phyloP scores from a whole-genome alignment of 306 rosid species.

The Dryas drummondii region DNA sequence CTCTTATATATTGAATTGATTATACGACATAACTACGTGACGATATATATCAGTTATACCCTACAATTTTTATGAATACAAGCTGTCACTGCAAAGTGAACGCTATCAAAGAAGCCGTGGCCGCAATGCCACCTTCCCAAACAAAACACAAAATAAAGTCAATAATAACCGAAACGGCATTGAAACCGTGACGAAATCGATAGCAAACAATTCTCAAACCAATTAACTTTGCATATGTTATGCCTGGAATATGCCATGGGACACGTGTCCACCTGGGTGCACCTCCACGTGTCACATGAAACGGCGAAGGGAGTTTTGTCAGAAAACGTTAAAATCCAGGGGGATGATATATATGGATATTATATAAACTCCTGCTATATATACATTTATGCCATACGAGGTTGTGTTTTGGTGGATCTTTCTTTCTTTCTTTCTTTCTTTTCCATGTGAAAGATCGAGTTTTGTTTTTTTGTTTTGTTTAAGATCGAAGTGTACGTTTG shows the following conservation, averaged over 20 bases:
- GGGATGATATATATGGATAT: background rate
- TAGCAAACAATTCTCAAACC: background rate
- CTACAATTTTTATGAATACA: too few relatives aligned
- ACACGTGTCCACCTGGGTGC: conserved; percentile 9
- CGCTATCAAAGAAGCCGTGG: background rate
- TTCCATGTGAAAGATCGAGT: too few relatives aligned
- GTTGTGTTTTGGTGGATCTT: too few relatives aligned
- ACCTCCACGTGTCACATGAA: conserved; percentile 1
- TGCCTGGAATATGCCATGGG: background rate
- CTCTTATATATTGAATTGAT: too few relatives aligned
- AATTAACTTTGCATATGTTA: background rate
- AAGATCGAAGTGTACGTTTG: too few relatives aligned
- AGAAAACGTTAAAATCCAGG: background rate
- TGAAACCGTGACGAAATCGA: background rate
- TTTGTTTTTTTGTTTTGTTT: too few relatives aligned
- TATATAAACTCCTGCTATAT: too few relatives aligned
- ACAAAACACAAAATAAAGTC: background rate
- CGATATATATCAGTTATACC: too few relatives aligned
- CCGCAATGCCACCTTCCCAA: background rate
- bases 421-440: too few relatives aligned
- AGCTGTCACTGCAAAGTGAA: background rate
- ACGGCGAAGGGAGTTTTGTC: background rate
- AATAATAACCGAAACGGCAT: background rate
- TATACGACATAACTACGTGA: too few relatives aligned
- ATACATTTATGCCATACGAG: too few relatives aligned